Base-by-base conservation (phyloP, 2,329 filamentous ascomycete species). In the Bisporella sp. region DNA sequence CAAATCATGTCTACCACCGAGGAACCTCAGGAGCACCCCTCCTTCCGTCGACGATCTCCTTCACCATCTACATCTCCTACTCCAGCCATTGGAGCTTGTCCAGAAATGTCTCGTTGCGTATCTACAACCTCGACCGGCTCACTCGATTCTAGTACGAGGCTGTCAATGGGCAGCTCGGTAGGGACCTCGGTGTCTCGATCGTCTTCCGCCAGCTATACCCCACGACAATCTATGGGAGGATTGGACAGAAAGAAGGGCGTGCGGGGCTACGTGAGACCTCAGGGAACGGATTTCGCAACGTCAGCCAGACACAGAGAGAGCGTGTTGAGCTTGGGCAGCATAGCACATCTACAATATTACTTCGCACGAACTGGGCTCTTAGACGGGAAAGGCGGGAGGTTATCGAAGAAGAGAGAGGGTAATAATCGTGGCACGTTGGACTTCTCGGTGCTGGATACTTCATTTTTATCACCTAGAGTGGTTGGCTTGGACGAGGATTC, bases 341-440 rank as follows among this genome's bases (percentile, higher is more conserved):
- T 99, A 62, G 89, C 91, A 50, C 93, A 99, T 71, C 74, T 99
- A 64, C 93, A 99, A 69, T 96, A 97, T 71, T 99, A 97, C 71
- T 99, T 99, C 72, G 92, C 93, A 35, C 79, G 93, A 53, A 99
- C 93, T 1, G 93, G 93, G 5, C 71, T 99, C 56, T 72, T 99
- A 46, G 93, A 99, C 64, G 90, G 92, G 50, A 96, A 96, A 66
- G 92, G 91, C 35, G 93, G 82, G 48, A 87, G 95, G 66, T 72
- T 95, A 52, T 85, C 87, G 28, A 86, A 86, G 62, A 86, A 85
- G 66, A 84, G 79, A 63, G 82, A 54, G 79, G 21, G 21, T 21
- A 21, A 21, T 21, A 74, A 63, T 50, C 56, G 57, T 30, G 60
- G 72, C 12, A 79, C 78, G 1, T 67, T 84, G 41, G 81, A 84